These are phyloP conservation scores for Sclerotinia borealis DNA, from an alignment of 2,329 filamentous ascomycete species.

Conservation along the genomic window DNA sequence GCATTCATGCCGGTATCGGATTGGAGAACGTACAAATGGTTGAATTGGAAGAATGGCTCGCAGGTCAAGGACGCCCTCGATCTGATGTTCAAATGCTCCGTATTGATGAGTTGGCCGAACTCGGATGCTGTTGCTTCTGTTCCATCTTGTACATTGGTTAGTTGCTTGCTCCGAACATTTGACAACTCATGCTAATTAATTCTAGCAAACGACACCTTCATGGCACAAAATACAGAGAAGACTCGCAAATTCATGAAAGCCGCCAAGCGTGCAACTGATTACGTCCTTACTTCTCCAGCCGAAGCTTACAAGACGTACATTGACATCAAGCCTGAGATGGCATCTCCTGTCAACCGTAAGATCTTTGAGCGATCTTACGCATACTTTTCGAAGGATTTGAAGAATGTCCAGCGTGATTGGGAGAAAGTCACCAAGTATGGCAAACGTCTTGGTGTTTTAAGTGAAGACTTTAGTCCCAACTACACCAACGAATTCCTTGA, in stretches of 20 bases:
- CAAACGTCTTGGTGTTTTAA: slow-evolving; percentile 63
- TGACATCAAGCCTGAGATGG: slow-evolving; percentile 67
- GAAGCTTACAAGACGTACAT: slow-evolving; percentile 63
- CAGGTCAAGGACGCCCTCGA: slow-evolving; percentile 53
- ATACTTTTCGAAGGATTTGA: slow-evolving; percentile 68
- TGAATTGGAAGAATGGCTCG: slow-evolving; percentile 72
- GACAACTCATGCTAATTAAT: not conserved
- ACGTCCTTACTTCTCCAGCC: slow-evolving; percentile 58
- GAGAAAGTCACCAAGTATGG: slow-evolving; percentile 71
- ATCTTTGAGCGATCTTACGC: slow-evolving; percentile 75
- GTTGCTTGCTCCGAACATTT: not conserved
- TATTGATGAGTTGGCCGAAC: slow-evolving; percentile 72
- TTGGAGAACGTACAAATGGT: slow-evolving; percentile 82
- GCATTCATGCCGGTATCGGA: slow-evolving; percentile 69
- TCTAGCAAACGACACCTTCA: slow-evolving; percentile 57
- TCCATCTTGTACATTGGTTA: slow-evolving; percentile 69
- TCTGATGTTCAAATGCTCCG: slow-evolving; percentile 72
- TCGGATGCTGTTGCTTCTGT: slow-evolving; percentile 82
- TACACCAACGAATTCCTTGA: slow-evolving; percentile 67
- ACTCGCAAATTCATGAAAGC: slow-evolving; percentile 64
- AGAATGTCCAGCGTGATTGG: slow-evolving; percentile 73
- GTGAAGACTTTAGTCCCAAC: slow-evolving; percentile 60
- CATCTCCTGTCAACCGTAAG: slow-evolving; percentile 62
- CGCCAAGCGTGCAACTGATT: slow-evolving; percentile 69
- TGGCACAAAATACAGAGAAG: slow-evolving; percentile 59